Base-by-base conservation (phyloP, 225 moss, liverwort and hornwort genomes). In the Rhytidiadelphus loreus region DNA sequence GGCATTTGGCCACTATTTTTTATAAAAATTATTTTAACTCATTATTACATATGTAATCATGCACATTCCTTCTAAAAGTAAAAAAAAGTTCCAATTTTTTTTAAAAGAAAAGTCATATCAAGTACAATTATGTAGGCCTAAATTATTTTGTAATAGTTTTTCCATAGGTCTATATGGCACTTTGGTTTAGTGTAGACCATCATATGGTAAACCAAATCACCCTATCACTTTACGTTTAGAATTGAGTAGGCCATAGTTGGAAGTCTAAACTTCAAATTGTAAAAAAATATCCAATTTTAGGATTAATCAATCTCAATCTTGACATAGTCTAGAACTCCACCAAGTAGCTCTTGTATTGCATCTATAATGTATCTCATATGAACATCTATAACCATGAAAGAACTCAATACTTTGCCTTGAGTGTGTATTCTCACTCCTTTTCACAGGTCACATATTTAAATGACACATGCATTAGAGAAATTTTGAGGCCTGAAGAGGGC, bases 191-290 rank as follows among this genome's bases (percentile, higher is more conserved):
- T 16, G 1, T 13, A 33, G 52, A 52, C 13, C 5, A 76, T 52
- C 5, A 33, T 22, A 33, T 8, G 3, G 0, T 52, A 21, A 22
- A 52, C 7, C 13, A 52, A 76, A 52, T 52, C 13, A 20, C 5
- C 1, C 12, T 8, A 75, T 12, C 8, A 5, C 5, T 21, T 52
- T 52, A 52, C 8, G 52, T 76, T 50, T 52, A 22, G 13, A 1
- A 5, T 8, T 33, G 0, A 8, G 0, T 13, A 52, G 13, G 0
- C 3, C 1, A 75, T 50, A 2, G 20, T 32, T 75, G 13, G 7
- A 32, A 30, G 13, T 48, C 3, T 52, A 23, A 35, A 53, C 35
- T 53, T 53, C 35, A 35, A 77, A 14, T 23, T 8, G 8, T 8
- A 53, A 22, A 13, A 23, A 13, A 77, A 53, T 23, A 53, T 4